Conservation (phyloP, 2,329 filamentous ascomycete genomes). For the Nigrospora osmanthi region DNA sequence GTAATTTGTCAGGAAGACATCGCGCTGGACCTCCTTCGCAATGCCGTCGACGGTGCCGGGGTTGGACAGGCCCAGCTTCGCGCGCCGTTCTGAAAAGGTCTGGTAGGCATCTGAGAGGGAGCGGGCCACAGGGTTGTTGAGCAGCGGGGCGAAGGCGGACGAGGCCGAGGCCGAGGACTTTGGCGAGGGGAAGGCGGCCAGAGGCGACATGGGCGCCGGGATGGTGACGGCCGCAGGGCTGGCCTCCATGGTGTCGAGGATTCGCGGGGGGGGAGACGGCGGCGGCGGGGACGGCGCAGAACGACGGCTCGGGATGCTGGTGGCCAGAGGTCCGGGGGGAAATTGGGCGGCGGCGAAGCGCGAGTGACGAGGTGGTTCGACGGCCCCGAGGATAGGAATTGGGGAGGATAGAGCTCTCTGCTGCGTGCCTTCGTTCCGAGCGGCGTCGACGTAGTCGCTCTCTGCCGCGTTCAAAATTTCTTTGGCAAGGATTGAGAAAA, state of each 20-base stretch:
- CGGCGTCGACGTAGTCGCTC: slow-evolving; percentile 5
- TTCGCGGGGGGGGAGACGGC: too few species aligned
- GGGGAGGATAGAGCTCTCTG: neutral
- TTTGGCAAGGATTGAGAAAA: slow-evolving; percentile 4
- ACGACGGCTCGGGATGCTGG: too few species aligned
- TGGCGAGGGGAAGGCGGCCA: neutral
- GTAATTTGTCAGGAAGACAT: slow-evolving; percentile 92
- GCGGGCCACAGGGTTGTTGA: slow-evolving; percentile 64
- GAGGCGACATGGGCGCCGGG: slow-evolving; percentile 7
- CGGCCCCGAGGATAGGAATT: neutral
- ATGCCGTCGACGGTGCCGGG: slow-evolving; percentile 88
- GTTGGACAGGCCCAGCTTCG: slow-evolving; percentile 81
- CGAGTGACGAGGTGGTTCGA: too few species aligned
- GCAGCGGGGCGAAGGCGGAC: slow-evolving; percentile 57
- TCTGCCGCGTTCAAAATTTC: slow-evolving; percentile 7
- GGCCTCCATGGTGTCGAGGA: slow-evolving; percentile 1
- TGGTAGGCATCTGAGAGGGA: slow-evolving; percentile 70
- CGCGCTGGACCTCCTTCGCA: slow-evolving; percentile 86
- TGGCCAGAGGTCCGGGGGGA: too few species aligned
- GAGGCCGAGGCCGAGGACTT: slow-evolving; percentile 20
- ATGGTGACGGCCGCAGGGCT: slow-evolving; percentile 15
- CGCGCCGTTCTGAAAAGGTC: slow-evolving; percentile 78
- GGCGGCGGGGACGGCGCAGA: too few species aligned
- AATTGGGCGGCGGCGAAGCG: too few species aligned
- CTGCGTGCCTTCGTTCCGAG: neutral